Percentiles rank a stretch among this genome's conserved stretches.
phyloP scores from a whole-genome alignment of 225 moss, liverwort and hornwort genomes.

The Marchantia polymorpha region DNA sequence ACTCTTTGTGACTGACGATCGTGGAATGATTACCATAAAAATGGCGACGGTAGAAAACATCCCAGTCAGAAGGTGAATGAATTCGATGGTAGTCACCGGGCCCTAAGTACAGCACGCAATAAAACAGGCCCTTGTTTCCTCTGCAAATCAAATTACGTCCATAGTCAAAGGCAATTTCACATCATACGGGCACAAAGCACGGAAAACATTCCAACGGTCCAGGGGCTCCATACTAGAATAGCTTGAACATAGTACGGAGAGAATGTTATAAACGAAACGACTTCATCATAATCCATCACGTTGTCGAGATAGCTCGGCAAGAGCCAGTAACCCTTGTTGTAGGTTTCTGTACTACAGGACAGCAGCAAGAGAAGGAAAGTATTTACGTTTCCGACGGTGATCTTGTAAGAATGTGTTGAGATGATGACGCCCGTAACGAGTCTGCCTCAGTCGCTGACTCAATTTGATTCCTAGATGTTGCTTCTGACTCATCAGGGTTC shows the following conservation, averaged over 20 bases:
- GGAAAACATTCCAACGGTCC: too few species aligned
- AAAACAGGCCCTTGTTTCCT: conserved; percentile 61
- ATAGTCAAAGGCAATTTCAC: too few species aligned
- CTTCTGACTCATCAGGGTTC: neutral
- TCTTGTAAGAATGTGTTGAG: conserved; percentile 10
- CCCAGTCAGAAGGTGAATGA: conserved; percentile 87
- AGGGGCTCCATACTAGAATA: too few species aligned
- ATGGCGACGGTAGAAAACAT: conserved; percentile 74
- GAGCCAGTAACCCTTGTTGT: too few species aligned
- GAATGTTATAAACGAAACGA: too few species aligned
- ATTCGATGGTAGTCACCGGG: conserved; percentile 95
- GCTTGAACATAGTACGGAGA: too few species aligned
- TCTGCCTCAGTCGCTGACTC: conserved; percentile 4
- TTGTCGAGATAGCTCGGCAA: too few species aligned
- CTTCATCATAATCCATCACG: too few species aligned
- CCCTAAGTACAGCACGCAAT: conserved; percentile 89
- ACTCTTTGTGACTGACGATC: neutral
- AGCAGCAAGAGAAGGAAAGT: too few species aligned
- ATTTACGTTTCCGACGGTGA: conserved; percentile 35
- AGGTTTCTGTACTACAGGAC: too few species aligned
- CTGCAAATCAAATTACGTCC: conserved; percentile 18
- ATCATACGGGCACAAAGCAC: too few species aligned
- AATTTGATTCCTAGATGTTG: neutral
- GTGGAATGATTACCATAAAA: conserved; percentile 53
- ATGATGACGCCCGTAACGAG: conserved; percentile 8